Conservation (phyloP, 2,329 filamentous ascomycete genomes). For the Didymella arachidicola region DNA sequence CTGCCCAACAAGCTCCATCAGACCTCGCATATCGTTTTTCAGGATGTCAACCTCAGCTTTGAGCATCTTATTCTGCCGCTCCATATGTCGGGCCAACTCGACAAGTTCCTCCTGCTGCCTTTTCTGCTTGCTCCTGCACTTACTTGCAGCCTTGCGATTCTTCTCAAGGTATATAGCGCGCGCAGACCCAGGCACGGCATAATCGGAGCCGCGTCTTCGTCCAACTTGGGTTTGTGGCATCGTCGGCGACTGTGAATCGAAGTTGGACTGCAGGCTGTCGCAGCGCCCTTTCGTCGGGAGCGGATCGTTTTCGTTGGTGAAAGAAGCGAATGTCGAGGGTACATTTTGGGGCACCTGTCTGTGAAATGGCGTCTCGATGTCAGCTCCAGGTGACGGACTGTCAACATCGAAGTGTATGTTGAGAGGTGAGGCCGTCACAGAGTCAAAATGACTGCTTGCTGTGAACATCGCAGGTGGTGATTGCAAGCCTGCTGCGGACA, state of each 20-base stretch:
- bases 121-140: conserved; percentile 73
- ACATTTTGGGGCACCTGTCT: neutral
- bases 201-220: conserved; percentile 29
- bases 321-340: neutral
- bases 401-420: conserved; percentile 21
- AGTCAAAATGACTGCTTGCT: conserved; percentile 7
- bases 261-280: conserved; percentile 14
- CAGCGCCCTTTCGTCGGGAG: conserved; percentile 3
- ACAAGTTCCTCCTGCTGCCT: conserved; percentile 61
- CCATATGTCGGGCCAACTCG: conserved; percentile 47
- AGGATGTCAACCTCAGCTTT: conserved; percentile 41
- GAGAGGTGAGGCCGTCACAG: conserved; percentile 18
- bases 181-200: conserved; percentile 37
- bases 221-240: conserved; percentile 4
- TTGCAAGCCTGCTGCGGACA: neutral
- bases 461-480: conserved; percentile 14
- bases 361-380: conserved; percentile 8
- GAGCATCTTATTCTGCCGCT: conserved; percentile 39
- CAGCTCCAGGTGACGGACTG: conserved; percentile 1
- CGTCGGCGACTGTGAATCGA: conserved; percentile 6
- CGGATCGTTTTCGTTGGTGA: neutral
- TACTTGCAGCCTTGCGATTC: conserved; percentile 75
- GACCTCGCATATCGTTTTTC: conserved; percentile 28
- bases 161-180: conserved; percentile 62
- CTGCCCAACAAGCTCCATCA: conserved; percentile 37